These are phyloP conservation scores for Epichloe aotearoae DNA, from an alignment of 2,329 filamentous ascomycete genomes.

Conservation along the genomic window DNA sequence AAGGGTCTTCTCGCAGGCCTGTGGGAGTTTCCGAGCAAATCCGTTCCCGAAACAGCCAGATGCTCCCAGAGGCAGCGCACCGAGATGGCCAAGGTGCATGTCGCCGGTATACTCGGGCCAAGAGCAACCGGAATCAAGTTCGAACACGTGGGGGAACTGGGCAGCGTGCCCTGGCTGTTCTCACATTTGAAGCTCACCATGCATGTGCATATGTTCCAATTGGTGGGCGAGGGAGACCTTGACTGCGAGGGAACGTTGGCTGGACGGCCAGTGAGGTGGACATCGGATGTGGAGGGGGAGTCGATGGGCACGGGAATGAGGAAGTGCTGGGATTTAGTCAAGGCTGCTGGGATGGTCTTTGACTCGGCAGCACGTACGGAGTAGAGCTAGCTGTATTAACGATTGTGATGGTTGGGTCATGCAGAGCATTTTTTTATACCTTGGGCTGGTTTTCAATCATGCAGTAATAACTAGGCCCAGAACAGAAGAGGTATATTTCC, in stretches of 20 bases:
- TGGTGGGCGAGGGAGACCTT: constrained; percentile 12
- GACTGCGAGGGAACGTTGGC: neutral
- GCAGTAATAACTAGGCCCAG: too few species aligned
- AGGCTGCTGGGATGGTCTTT: constrained; percentile 10
- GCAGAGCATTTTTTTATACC: too few species aligned
- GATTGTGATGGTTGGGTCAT: too few species aligned
- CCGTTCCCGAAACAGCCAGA: constrained; percentile 14
- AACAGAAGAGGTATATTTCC: too few species aligned
- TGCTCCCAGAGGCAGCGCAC: constrained; percentile 19
- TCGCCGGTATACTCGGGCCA: constrained; percentile 4
- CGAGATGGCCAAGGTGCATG: constrained; percentile 23
- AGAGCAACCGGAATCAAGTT: constrained; percentile 6
- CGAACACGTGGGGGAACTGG: constrained; percentile 29
- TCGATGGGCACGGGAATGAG: constrained; percentile 48
- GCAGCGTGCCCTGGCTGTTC: constrained; percentile 42
- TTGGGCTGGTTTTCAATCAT: too few species aligned
- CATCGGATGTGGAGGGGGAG: constrained; percentile 29
- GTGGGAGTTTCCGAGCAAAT: constrained; percentile 42
- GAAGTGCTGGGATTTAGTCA: constrained; percentile 38
- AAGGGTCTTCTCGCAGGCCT: constrained; percentile 41
- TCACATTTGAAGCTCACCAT: constrained; percentile 44
- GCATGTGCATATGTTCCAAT: constrained; percentile 39
- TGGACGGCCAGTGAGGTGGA: constrained; percentile 15
- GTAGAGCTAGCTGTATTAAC: too few species aligned
- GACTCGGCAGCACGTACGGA: neutral